These are phyloP conservation scores for Fraxinus angustifolia DNA, from an alignment of 305 asterid species.

Conservation along the genomic window DNA sequence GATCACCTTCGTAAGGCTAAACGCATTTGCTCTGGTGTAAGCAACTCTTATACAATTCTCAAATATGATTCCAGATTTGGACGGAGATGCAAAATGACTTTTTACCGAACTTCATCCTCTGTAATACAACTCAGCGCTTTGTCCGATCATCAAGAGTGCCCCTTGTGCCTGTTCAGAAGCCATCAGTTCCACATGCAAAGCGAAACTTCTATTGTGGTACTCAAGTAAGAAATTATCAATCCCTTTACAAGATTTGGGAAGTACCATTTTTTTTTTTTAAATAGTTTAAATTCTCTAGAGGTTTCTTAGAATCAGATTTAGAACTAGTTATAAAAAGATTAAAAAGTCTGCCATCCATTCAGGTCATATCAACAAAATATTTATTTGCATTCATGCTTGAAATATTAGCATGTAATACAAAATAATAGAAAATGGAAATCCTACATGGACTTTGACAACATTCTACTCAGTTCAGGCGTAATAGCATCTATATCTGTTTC, in stretches of 20 bases:
- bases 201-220: constrained; percentile 89
- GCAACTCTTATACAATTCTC: constrained; percentile 27
- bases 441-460: background rate
- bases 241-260: background rate
- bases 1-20: background rate
- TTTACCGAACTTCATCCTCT: constrained; percentile 85
- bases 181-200: constrained; percentile 87
- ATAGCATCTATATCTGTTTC: background rate
- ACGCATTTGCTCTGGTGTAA: constrained; percentile 16
- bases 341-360: background rate
- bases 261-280: background rate
- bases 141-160: constrained; percentile 85
- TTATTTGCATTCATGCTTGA: background rate
- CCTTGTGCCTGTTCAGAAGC: constrained; percentile 78
- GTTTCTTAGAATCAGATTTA: background rate
- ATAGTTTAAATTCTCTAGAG: background rate
- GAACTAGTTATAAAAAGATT: background rate
- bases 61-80: constrained; percentile 66
- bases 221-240: constrained; percentile 60
- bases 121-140: constrained; percentile 97
- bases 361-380: background rate
- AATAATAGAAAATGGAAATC: background rate
- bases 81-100: constrained; percentile 97
- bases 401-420: background rate
- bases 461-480: background rate